A percentile compares a stretch with the other conserved stretches of the same genome.
These are phyloP conservation scores for Diutina pseudorugosa DNA, from an alignment of 1,139 yeast species.

Conservation along the genomic window DNA sequence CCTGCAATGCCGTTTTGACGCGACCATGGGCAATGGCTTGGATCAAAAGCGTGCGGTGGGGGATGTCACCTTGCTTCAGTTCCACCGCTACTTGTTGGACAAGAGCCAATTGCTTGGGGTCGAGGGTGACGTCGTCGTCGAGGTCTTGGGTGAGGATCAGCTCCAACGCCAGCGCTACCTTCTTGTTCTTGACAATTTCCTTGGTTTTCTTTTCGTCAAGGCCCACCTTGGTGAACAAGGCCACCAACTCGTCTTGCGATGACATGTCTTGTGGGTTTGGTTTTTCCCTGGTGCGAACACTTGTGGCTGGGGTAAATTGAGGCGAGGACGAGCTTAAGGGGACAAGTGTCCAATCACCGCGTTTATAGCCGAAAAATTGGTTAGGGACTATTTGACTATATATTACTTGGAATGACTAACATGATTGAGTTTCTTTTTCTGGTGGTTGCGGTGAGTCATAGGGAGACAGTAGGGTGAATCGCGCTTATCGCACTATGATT, in stretches of 20 bases:
- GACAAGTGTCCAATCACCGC: too few species aligned
- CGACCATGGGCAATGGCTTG: conserved; percentile 53
- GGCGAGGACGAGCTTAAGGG: too few species aligned
- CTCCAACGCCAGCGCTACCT: conserved; percentile 60
- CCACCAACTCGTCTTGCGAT: conserved; percentile 18
- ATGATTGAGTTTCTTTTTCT: too few species aligned
- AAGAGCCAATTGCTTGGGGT: conserved; percentile 45
- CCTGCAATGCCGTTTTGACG: conserved; percentile 57
- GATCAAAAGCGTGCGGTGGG: conserved; percentile 39
- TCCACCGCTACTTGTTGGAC: conserved; percentile 70
- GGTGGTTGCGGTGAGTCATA: too few species aligned
- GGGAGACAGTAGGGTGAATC: too few species aligned
- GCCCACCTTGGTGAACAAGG: conserved; percentile 48
- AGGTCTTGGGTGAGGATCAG: conserved; percentile 31
- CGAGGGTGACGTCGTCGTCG: conserved; percentile 10
- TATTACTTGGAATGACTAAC: too few species aligned
- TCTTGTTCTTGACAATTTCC: conserved; percentile 75
- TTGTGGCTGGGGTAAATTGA: too few species aligned
- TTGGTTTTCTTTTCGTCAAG: conserved; percentile 56
- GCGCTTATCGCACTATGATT: too few species aligned
- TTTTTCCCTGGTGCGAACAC: neutral
- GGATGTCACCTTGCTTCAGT: conserved; percentile 27
- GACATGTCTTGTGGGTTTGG: conserved; percentile 10
- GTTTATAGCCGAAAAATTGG: too few species aligned
- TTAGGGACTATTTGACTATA: too few species aligned